Percentiles rank a stretch among this genome's conserved stretches.
Evolutionary conservation across 768 basidiomycete genomes (phyloP).

Genomic region (Pleurotus platypus): DNA sequence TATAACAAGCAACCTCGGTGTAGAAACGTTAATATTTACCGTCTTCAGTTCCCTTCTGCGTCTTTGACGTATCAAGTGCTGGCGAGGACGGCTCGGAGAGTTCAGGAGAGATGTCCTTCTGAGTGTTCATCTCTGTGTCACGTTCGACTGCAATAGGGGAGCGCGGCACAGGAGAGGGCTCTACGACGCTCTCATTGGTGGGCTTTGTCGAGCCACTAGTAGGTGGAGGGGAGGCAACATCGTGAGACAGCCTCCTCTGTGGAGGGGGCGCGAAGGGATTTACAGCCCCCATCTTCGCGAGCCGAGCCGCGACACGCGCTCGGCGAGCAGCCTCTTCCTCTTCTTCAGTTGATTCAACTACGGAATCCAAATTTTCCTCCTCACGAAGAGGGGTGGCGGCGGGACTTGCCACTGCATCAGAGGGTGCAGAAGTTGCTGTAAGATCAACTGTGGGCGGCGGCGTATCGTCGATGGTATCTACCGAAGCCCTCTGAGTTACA

Average conservation of each 20-base stretch:
- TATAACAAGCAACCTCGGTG: not conserved
- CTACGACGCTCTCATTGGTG: not conserved
- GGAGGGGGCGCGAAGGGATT: slow-evolving; percentile 47
- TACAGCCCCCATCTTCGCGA: slow-evolving; percentile 51
- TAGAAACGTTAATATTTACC: slow-evolving; percentile 27
- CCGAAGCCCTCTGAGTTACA: not conserved
- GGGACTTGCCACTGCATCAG: not conserved
- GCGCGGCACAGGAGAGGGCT: not conserved
- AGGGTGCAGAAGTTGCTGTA: not conserved
- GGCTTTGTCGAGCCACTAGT: not conserved
- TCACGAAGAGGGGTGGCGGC: slow-evolving; percentile 12
- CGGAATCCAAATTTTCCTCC: not conserved
- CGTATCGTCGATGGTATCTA: not conserved
- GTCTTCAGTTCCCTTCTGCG: slow-evolving; percentile 13
- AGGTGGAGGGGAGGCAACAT: slow-evolving; percentile 12
- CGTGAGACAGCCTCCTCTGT: slow-evolving; percentile 16
- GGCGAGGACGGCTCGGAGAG: not conserved
- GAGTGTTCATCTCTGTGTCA: not conserved
- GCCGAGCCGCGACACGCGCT: slow-evolving; percentile 53
- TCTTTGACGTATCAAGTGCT: no score
- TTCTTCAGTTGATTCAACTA: slow-evolving; percentile 19
- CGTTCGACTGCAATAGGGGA: not conserved
- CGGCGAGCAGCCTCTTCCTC: slow-evolving; percentile 53
- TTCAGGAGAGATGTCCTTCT: not conserved
- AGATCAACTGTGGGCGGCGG: not conserved